Percentiles rank a stretch among this genome's conserved stretches.
Evolutionary conservation across 257 asterid species (phyloP).

Genomic region (Solanum neorickii): DNA sequence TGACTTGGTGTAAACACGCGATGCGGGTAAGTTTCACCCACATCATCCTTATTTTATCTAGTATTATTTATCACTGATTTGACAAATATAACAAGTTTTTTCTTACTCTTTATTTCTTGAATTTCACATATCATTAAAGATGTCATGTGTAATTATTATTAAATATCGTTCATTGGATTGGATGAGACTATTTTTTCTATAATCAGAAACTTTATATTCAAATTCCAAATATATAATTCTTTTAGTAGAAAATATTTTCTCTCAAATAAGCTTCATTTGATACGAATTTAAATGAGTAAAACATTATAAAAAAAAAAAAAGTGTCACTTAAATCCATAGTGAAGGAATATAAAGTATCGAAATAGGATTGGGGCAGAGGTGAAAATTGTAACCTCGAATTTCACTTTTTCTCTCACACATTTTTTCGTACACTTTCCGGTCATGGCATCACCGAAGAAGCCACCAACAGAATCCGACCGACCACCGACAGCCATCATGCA

Average conservation of each 20-base stretch:
- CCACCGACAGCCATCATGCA: slow-evolving; percentile 41
- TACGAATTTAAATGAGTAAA: no score
- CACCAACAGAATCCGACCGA: slow-evolving; percentile 23
- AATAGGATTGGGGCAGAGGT: background rate
- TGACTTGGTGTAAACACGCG: no score
- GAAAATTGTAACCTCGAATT: background rate
- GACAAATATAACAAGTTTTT: background rate
- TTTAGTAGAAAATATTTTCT: no score
- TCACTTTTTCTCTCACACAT: background rate
- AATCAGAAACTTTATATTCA: background rate
- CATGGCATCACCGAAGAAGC: slow-evolving; percentile 50
- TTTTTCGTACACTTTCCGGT: background rate
- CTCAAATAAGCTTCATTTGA: rapidly evolving
- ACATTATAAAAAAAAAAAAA: no score
- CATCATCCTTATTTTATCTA: no score
- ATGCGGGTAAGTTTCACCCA: no score
- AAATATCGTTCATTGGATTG: no score
- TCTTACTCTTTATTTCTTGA: no score
- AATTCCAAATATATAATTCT: no score
- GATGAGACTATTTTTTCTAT: no score
- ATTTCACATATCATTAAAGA: no score
- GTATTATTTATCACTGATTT: background rate
- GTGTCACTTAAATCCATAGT: background rate
- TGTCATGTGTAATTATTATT: no score
- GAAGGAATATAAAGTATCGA: background rate